Conservation (phyloP, 2,329 filamentous ascomycete species). For the Scedosporium boydii region DNA sequence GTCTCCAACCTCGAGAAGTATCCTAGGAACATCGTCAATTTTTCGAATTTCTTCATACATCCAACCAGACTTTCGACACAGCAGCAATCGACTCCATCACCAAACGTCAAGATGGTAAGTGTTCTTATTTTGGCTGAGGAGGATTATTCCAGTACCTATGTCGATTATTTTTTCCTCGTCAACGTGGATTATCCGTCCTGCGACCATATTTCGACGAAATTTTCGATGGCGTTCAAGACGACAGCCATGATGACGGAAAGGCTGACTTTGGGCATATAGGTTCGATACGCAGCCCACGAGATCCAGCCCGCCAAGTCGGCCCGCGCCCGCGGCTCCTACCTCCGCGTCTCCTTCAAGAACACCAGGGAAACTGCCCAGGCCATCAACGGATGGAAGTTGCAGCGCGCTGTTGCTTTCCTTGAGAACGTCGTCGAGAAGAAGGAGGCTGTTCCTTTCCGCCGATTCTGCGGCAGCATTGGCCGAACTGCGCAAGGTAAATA, state of each 20-base stretch:
- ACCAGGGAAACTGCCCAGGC: constrained; percentile 98
- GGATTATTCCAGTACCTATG: neutral
- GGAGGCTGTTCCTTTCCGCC: constrained; percentile 96
- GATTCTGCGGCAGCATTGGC: constrained; percentile 92
- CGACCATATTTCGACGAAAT: neutral
- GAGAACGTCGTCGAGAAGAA: constrained; percentile 96
- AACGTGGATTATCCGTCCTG: neutral
- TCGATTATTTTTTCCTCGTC: neutral
- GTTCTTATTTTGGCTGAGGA: constrained; percentile 4
- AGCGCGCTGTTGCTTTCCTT: constrained; percentile 91
- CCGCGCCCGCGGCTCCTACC: constrained; percentile 95
- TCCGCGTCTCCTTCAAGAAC: constrained; percentile 99
- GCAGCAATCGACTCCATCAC: constrained; percentile 44
- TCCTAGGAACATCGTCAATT: constrained; percentile 19
- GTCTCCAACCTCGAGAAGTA: constrained; percentile 2
- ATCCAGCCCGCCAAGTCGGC: constrained; percentile 88
- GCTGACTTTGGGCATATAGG: constrained; percentile 37
- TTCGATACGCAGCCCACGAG: constrained; percentile 91
- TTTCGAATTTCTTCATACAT: constrained; percentile 33
- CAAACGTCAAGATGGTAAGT: constrained; percentile 50
- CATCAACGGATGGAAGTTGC: constrained; percentile 98
- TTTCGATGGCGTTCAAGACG: neutral
- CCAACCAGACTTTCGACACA: constrained; percentile 20
- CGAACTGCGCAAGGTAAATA: constrained; percentile 94
- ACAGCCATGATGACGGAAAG: neutral